These are phyloP conservation scores for Xylaria nigripes DNA, from an alignment of 495 filamentous ascomycete species.

Conservation along the genomic window DNA sequence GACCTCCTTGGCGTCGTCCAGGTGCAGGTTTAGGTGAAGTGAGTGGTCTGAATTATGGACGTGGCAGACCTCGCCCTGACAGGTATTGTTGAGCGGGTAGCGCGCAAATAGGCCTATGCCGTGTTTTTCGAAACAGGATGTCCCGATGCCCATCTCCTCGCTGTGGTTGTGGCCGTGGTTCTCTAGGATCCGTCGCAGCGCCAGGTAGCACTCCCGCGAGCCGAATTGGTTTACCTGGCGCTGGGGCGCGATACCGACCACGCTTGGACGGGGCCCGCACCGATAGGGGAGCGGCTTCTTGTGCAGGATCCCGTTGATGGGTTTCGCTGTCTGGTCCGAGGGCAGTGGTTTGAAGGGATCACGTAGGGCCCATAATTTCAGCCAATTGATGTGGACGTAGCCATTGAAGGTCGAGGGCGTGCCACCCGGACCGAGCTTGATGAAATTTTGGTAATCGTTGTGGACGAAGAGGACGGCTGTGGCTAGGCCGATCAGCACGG, in stretches of 20 bases:
- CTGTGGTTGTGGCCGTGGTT: conserved; percentile 40
- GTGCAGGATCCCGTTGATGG: conserved; percentile 32
- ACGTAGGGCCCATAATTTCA: conserved; percentile 49
- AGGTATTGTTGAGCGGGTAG: conserved; percentile 53
- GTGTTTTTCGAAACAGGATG: conserved; percentile 73
- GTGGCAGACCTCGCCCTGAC: conserved; percentile 72
- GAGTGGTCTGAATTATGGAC: conserved; percentile 67
- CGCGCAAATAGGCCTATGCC: conserved; percentile 62
- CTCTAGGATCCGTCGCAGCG: conserved; percentile 43
- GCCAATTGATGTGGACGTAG: conserved; percentile 60
- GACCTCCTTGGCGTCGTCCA: conserved; percentile 67
- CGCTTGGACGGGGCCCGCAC: conserved; percentile 51
- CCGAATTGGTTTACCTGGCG: conserved; percentile 62
- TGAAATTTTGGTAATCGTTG: conserved; percentile 69
- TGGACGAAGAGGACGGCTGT: conserved; percentile 51
- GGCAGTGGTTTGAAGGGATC: conserved; percentile 46
- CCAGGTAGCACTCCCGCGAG: conserved; percentile 41
- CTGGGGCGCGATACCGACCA: conserved; percentile 72
- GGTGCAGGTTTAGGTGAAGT: conserved; percentile 69
- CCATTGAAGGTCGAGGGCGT: conserved; percentile 65
- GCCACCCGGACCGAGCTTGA: conserved; percentile 72
- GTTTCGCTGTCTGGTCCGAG: conserved; percentile 26
- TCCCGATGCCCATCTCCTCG: conserved; percentile 49
- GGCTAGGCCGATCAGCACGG: conserved; percentile 40
- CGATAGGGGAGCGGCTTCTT: conserved; percentile 47